Evolutionary conservation across 2,329 filamentous ascomycete species (phyloP).

Genomic region (Pseudogymnoascus sp.): DNA sequence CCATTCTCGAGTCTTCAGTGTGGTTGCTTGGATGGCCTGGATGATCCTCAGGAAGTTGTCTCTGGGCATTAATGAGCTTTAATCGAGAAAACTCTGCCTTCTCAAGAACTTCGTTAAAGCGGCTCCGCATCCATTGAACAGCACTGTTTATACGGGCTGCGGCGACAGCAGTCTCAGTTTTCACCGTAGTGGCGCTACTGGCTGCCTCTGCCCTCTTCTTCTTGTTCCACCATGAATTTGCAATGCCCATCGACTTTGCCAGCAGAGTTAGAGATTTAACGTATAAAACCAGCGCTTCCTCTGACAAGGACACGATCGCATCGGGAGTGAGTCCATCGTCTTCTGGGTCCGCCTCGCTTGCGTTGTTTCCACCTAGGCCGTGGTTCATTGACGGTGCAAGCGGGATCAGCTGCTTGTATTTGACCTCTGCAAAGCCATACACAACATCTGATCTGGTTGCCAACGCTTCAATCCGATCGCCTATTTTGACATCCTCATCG

Average conservation of each 20-base stretch:
- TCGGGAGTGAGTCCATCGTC: conserved; percentile 77
- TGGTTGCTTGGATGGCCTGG: conserved; percentile 79
- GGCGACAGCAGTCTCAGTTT: conserved; percentile 35
- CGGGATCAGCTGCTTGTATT: conserved; percentile 94
- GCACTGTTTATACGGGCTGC: conserved; percentile 75
- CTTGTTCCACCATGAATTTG: conserved; percentile 82
- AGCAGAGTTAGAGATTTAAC: conserved; percentile 88
- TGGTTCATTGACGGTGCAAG: conserved; percentile 71
- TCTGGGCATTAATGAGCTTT: conserved; percentile 80
- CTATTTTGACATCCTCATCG: conserved; percentile 73
- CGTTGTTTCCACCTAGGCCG: conserved; percentile 55
- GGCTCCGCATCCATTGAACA: conserved; percentile 87
- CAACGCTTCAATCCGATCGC: conserved; percentile 81
- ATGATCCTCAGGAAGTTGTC: conserved; percentile 74
- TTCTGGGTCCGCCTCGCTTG: conserved; percentile 48
- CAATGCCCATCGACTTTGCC: conserved; percentile 92
- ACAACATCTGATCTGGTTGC: conserved; percentile 93
- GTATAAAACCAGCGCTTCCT: conserved; percentile 91
- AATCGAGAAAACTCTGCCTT: conserved; percentile 92
- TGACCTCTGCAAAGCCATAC: conserved; percentile 95
- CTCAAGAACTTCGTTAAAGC: conserved; percentile 95
- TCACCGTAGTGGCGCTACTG: conserved; percentile 36
- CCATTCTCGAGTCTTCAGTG: conserved; percentile 47
- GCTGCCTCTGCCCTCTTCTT: conserved; percentile 60
- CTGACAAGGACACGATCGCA: conserved; percentile 77